These are phyloP conservation scores for Plasmodium falciparum DNA, from an alignment of 169 alveolate genomes.

Conservation along the genomic window DNA sequence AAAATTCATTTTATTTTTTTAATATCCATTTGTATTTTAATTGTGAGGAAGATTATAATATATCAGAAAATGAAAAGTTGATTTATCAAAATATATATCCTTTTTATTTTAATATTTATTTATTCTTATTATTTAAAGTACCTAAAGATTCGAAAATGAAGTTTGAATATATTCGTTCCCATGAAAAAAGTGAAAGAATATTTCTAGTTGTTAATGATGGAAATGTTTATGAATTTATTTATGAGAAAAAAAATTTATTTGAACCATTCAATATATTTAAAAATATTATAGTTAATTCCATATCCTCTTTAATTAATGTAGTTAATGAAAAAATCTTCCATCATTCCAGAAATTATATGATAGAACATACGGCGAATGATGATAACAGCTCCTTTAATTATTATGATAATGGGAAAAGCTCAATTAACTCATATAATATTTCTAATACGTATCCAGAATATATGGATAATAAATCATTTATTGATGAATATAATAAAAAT, in stretches of 20 bases:
- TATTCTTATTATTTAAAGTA: slow-evolving; percentile 32
- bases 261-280: slow-evolving; percentile 35
- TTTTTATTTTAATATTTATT: slow-evolving; percentile 64
- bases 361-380: background rate
- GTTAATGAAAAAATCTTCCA: slow-evolving; percentile 35
- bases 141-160: slow-evolving; percentile 9
- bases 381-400: background rate
- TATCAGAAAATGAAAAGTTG: slow-evolving; percentile 31
- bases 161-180: slow-evolving; percentile 11
- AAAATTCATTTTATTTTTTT: slow-evolving; percentile 37
- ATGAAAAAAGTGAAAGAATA: slow-evolving; percentile 56
- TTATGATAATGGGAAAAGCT: background rate
- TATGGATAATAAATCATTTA: background rate
- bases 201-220: slow-evolving; percentile 58
- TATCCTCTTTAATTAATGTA: slow-evolving; percentile 15
- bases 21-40: slow-evolving; percentile 69
- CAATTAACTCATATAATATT: background rate
- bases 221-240: slow-evolving; percentile 47
- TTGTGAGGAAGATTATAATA: slow-evolving; percentile 67
- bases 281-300: slow-evolving; percentile 1
- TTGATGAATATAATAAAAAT: slow-evolving; percentile 28
- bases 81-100: slow-evolving; percentile 57
- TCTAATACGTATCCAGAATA: background rate
- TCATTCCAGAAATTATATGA: background rate
- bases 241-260: slow-evolving; percentile 33